Evolutionary conservation across 345 rosid species (phyloP).

Genomic region (Gossypium rotundifolium): DNA sequence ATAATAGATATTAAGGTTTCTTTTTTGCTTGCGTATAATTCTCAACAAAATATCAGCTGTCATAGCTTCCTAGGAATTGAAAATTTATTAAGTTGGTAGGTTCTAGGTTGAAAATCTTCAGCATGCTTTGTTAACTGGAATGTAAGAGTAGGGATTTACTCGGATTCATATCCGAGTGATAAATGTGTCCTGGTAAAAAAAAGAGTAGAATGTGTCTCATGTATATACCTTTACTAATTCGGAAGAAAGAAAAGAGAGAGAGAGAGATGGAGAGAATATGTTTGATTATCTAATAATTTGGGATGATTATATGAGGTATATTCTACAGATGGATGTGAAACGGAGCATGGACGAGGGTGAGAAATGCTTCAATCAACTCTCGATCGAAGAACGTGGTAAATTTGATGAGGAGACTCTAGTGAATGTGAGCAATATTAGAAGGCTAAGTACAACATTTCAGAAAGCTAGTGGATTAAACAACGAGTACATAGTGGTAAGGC

Average conservation of each 20-base stretch:
- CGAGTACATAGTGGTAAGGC: slow-evolving; percentile 82
- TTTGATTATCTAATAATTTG: neutral
- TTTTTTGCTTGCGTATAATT: neutral
- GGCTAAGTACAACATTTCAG: slow-evolving; percentile 46
- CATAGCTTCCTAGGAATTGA: neutral
- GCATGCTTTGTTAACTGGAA: neutral
- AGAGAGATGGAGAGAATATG: too few species aligned
- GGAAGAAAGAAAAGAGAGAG: too few species aligned
- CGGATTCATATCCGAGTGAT: too few species aligned
- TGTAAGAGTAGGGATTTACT: neutral
- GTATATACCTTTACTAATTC: neutral
- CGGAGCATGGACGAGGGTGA: slow-evolving; percentile 73
- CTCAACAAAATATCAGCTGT: neutral
- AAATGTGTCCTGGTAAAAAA: neutral
- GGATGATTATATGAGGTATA: neutral
- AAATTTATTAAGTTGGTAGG: neutral
- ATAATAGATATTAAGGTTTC: neutral
- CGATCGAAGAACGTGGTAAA: slow-evolving; percentile 92
- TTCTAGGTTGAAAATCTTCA: neutral
- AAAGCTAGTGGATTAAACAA: slow-evolving; percentile 66
- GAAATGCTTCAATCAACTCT: slow-evolving; percentile 82
- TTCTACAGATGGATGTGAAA: slow-evolving; percentile 64
- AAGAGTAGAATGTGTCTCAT: neutral
- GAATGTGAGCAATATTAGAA: slow-evolving; percentile 72
- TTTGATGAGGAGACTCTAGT: slow-evolving; percentile 93